phyloP scores from a whole-genome alignment of 495 filamentous ascomycete genomes.

The Aspergillus saccharolyticus region DNA sequence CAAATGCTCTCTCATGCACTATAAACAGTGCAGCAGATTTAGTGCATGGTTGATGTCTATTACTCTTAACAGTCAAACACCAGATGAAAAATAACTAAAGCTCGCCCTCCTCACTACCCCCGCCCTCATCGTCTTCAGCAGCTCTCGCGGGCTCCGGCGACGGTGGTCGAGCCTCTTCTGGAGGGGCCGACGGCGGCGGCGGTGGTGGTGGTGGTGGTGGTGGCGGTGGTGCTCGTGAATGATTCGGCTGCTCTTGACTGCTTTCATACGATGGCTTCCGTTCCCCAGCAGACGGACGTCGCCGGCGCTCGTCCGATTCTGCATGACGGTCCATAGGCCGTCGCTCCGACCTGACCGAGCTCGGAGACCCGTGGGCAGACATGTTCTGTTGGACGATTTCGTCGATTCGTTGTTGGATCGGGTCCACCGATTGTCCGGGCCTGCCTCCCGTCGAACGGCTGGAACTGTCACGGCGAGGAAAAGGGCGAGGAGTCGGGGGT shows the following conservation, averaged over 20 bases:
- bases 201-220: slow-evolving; percentile 9
- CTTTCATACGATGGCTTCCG: slow-evolving; percentile 6
- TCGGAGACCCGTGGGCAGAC: slow-evolving; percentile 1
- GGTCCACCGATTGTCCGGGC: slow-evolving; percentile 14
- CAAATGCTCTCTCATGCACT: too few species aligned
- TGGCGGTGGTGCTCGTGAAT: slow-evolving; percentile 6
- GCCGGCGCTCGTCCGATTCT: slow-evolving; percentile 1
- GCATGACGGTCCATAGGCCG: slow-evolving; percentile 14
- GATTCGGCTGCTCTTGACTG: slow-evolving; percentile 8
- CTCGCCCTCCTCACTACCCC: slow-evolving; percentile 43
- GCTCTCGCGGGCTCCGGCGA: slow-evolving; percentile 10
- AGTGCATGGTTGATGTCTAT: not conserved
- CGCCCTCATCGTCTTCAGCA: slow-evolving; percentile 27
- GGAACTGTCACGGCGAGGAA: slow-evolving; percentile 18
- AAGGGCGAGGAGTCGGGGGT: slow-evolving; percentile 14
- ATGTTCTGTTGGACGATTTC: slow-evolving; percentile 29
- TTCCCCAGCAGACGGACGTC: slow-evolving; percentile 10
- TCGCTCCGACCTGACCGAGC: slow-evolving; percentile 4
- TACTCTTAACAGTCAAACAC: not conserved
- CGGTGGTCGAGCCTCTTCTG: slow-evolving; percentile 11
- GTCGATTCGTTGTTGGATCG: slow-evolving; percentile 33
- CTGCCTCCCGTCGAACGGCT: slow-evolving; percentile 3
- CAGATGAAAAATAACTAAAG: slow-evolving; percentile 19
- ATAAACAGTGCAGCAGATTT: not conserved
- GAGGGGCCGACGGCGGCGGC: slow-evolving; percentile 7